phyloP scores from a whole-genome alignment of 345 rosid genomes.

The Melastoma malabathricum region DNA sequence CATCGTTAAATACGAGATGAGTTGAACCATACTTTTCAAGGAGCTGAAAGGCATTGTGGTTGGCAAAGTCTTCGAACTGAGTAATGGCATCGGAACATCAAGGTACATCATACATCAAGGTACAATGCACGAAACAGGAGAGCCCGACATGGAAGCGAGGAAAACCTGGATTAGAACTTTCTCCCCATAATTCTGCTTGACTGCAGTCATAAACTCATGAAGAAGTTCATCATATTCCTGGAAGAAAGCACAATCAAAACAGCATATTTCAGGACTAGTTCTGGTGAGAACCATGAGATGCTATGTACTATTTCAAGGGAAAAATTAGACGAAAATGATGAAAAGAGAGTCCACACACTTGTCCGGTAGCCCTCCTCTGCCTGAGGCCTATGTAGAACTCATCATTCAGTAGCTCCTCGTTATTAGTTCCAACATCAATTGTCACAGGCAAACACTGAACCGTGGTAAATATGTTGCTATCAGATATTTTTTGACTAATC shows the following conservation, averaged over 20 bases:
- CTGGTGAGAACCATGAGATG: constrained; percentile 2
- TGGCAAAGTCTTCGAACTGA: constrained; percentile 98
- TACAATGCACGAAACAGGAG: no score
- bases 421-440: constrained; percentile 96
- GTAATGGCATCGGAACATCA: constrained; percentile 4
- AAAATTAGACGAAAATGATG: constrained; percentile 1
- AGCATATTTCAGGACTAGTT: not conserved
- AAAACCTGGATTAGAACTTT: constrained; percentile 79
- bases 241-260: constrained; percentile 4
- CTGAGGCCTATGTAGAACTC: constrained; percentile 92
- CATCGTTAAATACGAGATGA: constrained; percentile 95
- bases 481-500: not conserved
- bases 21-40: constrained; percentile 74
- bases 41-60: constrained; percentile 92
- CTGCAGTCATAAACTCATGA: constrained; percentile 88
- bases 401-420: constrained; percentile 63
- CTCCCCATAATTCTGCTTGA: constrained; percentile 88
- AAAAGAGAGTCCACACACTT: constrained; percentile 27
- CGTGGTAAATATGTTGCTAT: constrained; percentile 5
- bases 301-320: constrained; percentile 4
- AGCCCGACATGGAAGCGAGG: no score
- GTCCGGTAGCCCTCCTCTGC: constrained; percentile 91
- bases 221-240: constrained; percentile 84
- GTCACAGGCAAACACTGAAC: constrained; percentile 87
- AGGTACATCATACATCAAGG: not conserved